Evolutionary conservation across 2,329 filamentous ascomycete species (phyloP), one percentile per base, ranked within the genome.

Genomic region (Sclerotinia minor): DNA sequence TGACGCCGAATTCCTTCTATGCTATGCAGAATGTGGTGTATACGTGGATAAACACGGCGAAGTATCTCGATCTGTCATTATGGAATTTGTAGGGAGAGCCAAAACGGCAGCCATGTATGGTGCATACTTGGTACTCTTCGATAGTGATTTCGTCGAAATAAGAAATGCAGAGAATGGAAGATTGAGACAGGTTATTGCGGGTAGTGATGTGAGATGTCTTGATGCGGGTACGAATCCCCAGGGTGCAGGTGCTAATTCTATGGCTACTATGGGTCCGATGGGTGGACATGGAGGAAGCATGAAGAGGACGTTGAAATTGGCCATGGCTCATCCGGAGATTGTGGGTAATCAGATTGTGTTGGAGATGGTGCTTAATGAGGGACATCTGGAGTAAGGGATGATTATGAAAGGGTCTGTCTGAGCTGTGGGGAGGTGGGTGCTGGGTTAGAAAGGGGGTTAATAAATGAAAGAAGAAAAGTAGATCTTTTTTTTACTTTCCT

Each of bases 41-140:
- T 99, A 98, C 76, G 91, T 98, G 76, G 96, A 99, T 82, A 97
- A 98, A 80, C 93, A 98, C 79, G 95, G 95, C 72, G 95, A 99
- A 70, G 92, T 99, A 38, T 94, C 89, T 50, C 90, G 96, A 57
- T 92, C 90, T 38, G 92, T 98, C 68, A 94, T 98, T 75, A 97
- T 99, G 93, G 93, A 98, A 77, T 99, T 98, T 78, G 95, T 96
- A n/a, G 95, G 95, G 72, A 94, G 86, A 78, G 95, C 95, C 1
- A 89, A 90, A 70, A 87, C 88, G 17, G 94, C 94, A 2, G 95
- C 93, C 70, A 89, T 98, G 81, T 96, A 92, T 74, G 94, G 93
- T 1, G 90, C 93, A 68, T 98, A 97, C 78, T 85, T 99, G 5
- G 83, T 99, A 9, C 86, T 99, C 5, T 97, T 98, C 81, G 95